Base-by-base conservation (phyloP, 768 basidiomycete species). In the Paxillus rubicundulus region DNA sequence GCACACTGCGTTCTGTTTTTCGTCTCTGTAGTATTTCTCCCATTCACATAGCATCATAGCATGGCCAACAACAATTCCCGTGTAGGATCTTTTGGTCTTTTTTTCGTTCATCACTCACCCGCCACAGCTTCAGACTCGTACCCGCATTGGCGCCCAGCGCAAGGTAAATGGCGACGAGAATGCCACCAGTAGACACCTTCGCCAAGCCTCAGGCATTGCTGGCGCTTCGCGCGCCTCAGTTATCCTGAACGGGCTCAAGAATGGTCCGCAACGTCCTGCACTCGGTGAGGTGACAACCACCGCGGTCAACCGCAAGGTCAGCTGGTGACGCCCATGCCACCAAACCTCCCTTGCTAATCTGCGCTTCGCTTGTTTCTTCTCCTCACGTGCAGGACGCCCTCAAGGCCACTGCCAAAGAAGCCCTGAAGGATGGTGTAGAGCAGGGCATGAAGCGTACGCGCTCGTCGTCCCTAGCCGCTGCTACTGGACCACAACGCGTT, bases 211-310 rank as follows among this genome's bases (percentile, higher is more conserved):
- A 16, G 78, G 74, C 57, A 71, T 70, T 58, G 64, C 75, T 33
- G 60, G 77, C 39, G 71, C 81, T 40, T 73, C 79, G 51, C 82
- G 85, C 47, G 72, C 80, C 58, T 61, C 77, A 43, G 69, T 75
- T 30, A 70, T 76, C 59, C 47, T 70, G 16, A 65, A 50, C 21
- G 68, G 68, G 9, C 63, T 69, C 57, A 92, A 91, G 76, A 74
- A 73, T 32, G 77, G 74, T 39, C 72, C 76, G 18, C 82, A 84
- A 66, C 81, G 92, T 58, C 78, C 86, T 30, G 90, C 85, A 37
- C 78, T 95, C 45, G 82, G 84, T 53, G 92, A 93, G 72, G 91
- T 94, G 57, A 87, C 87, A 41, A 85, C 81, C 46, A 81, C 81
- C 55, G 84, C 86, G 50, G 81, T 89, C 47, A 90, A 89, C 69